phyloP scores from a whole-genome alignment of 176 grass and related monocot species.

The Saccharum officinarum region DNA sequence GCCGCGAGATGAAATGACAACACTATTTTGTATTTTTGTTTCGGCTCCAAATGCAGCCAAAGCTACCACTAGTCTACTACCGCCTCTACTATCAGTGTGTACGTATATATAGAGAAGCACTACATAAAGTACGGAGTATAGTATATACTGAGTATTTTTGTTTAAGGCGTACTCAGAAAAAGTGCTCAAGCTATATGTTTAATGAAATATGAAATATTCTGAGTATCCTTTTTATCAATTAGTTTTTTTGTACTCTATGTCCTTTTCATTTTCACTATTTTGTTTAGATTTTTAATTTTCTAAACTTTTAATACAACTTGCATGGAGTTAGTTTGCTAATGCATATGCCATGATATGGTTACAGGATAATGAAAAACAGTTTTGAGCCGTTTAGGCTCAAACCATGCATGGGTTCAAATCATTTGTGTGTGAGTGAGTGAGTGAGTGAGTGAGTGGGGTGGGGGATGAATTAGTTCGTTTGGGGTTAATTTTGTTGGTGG shows the following conservation, averaged over 20 bases:
- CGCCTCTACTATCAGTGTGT: background rate
- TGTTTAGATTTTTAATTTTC: background rate
- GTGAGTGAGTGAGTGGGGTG: no score
- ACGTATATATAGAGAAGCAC: background rate
- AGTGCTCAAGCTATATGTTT: background rate
- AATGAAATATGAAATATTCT: background rate
- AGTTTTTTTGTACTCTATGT: background rate
- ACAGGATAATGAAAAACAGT: no score
- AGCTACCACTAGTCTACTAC: no score
- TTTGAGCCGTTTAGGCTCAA: no score
- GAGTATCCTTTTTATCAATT: background rate
- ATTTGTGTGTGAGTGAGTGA: no score
- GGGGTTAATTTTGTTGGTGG: no score
- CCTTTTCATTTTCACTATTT: background rate
- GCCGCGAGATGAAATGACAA: conserved; percentile 45
- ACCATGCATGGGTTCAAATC: no score
- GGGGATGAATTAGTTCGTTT: no score
- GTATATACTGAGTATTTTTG: background rate
- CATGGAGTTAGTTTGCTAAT: no score
- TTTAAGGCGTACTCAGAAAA: background rate
- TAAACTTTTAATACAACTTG: no score
- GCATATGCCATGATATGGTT: no score
- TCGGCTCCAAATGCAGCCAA: background rate
- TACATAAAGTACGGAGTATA: no score
- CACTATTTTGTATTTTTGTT: background rate